Percentiles rank a stretch among this genome's conserved stretches.
These are phyloP conservation scores for Ophiostoma novo-ulmi DNA, from an alignment of 2,329 filamentous ascomycete genomes.

Conservation along the genomic window DNA sequence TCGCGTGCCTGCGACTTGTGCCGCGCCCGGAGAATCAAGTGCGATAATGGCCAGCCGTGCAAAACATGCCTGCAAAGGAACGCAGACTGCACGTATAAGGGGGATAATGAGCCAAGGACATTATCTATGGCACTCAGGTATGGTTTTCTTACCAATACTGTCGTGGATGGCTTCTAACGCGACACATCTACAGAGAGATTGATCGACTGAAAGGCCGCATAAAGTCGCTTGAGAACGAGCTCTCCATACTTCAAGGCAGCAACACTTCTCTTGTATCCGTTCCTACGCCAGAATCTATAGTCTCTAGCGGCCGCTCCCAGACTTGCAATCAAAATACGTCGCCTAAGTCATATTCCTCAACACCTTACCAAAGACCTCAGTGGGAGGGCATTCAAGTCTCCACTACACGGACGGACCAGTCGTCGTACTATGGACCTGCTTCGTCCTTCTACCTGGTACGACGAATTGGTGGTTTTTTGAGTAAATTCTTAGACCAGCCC, in stretches of 20 bases:
- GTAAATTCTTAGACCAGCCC: not conserved
- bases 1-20: constrained; percentile 38
- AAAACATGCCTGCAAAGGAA: constrained; percentile 35
- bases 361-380: not conserved
- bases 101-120: constrained; percentile 13
- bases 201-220: not conserved
- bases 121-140: not conserved
- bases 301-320: not conserved
- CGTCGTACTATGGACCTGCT: not conserved
- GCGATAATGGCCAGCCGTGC: constrained; percentile 38
- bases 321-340: not conserved
- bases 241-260: not conserved
- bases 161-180: not conserved
- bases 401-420: not conserved
- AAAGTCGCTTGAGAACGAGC: not conserved
- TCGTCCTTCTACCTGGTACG: not conserved
- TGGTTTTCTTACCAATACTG: not conserved
- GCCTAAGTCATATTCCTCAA: not conserved
- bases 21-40: constrained; percentile 37
- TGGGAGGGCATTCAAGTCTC: not conserved
- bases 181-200: not conserved
- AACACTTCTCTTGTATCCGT: not conserved
- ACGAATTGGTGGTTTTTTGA: not conserved
- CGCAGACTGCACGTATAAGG: constrained; percentile 33
- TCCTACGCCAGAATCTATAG: not conserved